Evolutionary conservation across 139 green algal species (phyloP).

Genomic region (Micractinium sp.): DNA sequence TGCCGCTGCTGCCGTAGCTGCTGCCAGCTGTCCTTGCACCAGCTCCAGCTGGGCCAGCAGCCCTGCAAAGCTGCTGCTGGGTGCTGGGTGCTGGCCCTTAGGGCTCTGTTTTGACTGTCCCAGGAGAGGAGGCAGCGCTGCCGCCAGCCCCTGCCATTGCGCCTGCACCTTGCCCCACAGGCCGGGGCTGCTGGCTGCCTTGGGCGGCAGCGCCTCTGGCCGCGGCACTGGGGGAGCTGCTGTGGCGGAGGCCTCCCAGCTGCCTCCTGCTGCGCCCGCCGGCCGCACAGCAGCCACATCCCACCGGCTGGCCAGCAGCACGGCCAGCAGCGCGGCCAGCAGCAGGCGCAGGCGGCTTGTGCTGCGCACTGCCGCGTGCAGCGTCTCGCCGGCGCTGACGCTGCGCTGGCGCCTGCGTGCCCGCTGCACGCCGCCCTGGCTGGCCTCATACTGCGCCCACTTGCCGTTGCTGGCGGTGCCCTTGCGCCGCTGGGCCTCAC

Average conservation of each 20-base stretch:
- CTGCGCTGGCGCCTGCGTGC: neutral
- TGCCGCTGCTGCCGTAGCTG: neutral
- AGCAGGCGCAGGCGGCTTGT: slow-evolving; percentile 25
- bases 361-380: slow-evolving; percentile 16
- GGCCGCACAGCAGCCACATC: neutral
- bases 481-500: neutral
- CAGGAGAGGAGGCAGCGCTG: neutral
- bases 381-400: slow-evolving; percentile 21
- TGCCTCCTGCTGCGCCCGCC: too few species aligned
- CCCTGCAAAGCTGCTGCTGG: neutral
- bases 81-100: neutral
- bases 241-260: neutral
- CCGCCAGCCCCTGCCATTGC: neutral
- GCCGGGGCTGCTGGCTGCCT: too few species aligned
- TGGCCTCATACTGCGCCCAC: slow-evolving; percentile 10
- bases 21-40: neutral
- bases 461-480: slow-evolving; percentile 19
- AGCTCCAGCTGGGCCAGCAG: neutral
- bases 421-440: neutral
- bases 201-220: neutral
- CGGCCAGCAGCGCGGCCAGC: slow-evolving; percentile 22
- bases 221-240: neutral
- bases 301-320: slow-evolving; percentile 21
- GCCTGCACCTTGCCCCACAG: neutral
- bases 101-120: neutral